phyloP scores from a whole-genome alignment of 805 yeast genomes.

The Candida hungchunana region DNA sequence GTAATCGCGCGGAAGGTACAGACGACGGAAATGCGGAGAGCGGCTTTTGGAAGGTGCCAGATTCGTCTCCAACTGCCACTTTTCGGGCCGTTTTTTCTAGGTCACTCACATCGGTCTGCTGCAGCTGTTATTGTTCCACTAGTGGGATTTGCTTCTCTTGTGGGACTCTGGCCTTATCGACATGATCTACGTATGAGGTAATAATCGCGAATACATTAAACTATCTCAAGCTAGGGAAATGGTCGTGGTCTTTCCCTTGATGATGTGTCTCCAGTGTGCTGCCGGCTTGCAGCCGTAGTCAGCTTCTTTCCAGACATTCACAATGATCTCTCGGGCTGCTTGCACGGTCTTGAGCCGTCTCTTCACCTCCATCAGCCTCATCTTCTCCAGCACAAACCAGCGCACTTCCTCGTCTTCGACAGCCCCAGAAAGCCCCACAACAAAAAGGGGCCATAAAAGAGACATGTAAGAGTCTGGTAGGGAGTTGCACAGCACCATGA shows the following conservation, averaged over 20 bases:
- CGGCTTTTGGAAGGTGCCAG: no score
- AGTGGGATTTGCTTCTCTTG: no score
- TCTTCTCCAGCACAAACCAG: constrained; percentile 34
- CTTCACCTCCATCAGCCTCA: constrained; percentile 33
- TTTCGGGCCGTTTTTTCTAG: no score
- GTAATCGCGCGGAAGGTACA: constrained; percentile 1
- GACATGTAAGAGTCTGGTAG: constrained; percentile 34
- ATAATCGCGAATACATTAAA: background rate
- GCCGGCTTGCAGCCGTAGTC: constrained; percentile 28
- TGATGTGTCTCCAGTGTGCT: constrained; percentile 36
- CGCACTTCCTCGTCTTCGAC: constrained; percentile 31
- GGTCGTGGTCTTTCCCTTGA: constrained; percentile 32
- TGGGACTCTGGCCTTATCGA: no score
- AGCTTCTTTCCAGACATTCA: constrained; percentile 37
- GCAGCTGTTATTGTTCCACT: no score
- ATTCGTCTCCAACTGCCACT: no score
- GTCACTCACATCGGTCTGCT: no score
- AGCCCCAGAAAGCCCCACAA: constrained; percentile 33
- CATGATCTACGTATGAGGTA: background rate
- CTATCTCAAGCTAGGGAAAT: constrained; percentile 34
- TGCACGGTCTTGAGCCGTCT: constrained; percentile 36
- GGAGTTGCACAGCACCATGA: constrained; percentile 22
- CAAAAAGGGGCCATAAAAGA: constrained; percentile 38
- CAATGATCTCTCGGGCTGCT: constrained; percentile 33
- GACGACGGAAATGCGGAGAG: no score